A percentile compares a stretch with the other conserved stretches of the same genome.
These are phyloP conservation scores for Millerozyma acaciae DNA, from an alignment of 805 yeast species.

Conservation along the genomic window DNA sequence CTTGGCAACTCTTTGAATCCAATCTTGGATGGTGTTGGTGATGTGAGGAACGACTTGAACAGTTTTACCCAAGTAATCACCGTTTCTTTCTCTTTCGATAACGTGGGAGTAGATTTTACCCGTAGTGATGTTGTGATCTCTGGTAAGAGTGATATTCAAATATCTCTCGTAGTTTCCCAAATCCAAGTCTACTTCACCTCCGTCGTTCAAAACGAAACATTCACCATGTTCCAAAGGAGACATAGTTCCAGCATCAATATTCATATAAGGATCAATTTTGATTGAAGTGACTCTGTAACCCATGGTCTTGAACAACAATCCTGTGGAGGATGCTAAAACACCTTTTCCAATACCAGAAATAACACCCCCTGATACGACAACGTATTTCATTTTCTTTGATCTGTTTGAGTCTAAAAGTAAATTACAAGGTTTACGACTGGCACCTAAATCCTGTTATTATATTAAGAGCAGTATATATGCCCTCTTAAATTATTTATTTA, in stretches of 20 bases:
- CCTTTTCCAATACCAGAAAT: constrained; percentile 99
- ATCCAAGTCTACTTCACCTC: constrained; percentile 98
- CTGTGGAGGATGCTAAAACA: constrained; percentile 95
- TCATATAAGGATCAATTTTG: constrained; percentile 98
- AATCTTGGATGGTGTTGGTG: constrained; percentile 95
- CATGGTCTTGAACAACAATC: constrained; percentile 85
- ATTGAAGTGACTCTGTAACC: constrained; percentile 96
- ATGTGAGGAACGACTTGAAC: constrained; percentile 99
- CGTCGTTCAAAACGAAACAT: constrained; percentile 95
- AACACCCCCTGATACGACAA: constrained; percentile 98
- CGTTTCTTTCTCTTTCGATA: constrained; percentile 90
- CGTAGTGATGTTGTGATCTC: constrained; percentile 95
- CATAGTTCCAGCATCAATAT: constrained; percentile 99
- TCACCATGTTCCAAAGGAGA: constrained; percentile 99
- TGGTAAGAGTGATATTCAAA: constrained; percentile 86
- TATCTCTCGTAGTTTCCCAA: constrained; percentile 98
- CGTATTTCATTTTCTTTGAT: constrained; percentile 78
- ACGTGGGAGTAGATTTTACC: constrained; percentile 96
- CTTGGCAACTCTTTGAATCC: constrained; percentile 92
- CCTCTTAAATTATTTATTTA: constrained; percentile 41
- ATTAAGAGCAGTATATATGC: constrained; percentile 20
- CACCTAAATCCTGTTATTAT: constrained; percentile 1
- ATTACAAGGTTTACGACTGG: too few species aligned
- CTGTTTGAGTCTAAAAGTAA: constrained; percentile 1
- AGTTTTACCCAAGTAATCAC: constrained; percentile 98